These are phyloP conservation scores for Apiosordaria backusii DNA, from an alignment of 495 filamentous ascomycete species.

Conservation along the genomic window DNA sequence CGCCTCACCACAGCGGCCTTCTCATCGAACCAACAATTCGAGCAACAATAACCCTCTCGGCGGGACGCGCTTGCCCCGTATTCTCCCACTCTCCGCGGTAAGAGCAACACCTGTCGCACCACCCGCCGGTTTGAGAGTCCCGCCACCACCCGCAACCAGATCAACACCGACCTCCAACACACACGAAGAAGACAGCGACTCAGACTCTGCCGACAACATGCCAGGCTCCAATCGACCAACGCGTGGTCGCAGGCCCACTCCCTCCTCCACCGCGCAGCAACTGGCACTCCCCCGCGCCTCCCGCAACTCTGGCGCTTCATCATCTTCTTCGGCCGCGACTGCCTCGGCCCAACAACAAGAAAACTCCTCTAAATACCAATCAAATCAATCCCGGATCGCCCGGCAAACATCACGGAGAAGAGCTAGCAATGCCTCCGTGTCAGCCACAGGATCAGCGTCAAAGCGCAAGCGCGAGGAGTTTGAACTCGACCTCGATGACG, in stretches of 20 bases:
- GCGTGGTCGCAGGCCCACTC: not conserved
- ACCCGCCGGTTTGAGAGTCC: not conserved
- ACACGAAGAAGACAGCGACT: not conserved
- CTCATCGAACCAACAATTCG: not conserved
- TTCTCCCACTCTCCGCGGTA: not conserved
- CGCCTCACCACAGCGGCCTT: not conserved
- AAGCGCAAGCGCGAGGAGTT: slow-evolving; percentile 15
- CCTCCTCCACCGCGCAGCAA: not conserved
- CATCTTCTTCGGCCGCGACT: not conserved
- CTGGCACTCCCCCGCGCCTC: not conserved
- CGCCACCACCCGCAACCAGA: not conserved
- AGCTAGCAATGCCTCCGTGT: not conserved
- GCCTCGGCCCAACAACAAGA: not conserved
- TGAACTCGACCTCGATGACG: slow-evolving; percentile 22
- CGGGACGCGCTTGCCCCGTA: not conserved
- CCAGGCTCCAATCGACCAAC: not conserved
- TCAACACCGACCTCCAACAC: not conserved
- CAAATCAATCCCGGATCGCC: not conserved
- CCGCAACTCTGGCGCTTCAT: not conserved
- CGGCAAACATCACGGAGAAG: not conserved
- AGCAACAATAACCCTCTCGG: not conserved
- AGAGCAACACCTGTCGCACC: too few relatives aligned
- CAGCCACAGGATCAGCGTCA: not conserved
- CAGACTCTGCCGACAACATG: not conserved
- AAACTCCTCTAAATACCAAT: not conserved